Conservation (phyloP, 2,329 filamentous ascomycete genomes). For the Beauveria bassiana region DNA sequence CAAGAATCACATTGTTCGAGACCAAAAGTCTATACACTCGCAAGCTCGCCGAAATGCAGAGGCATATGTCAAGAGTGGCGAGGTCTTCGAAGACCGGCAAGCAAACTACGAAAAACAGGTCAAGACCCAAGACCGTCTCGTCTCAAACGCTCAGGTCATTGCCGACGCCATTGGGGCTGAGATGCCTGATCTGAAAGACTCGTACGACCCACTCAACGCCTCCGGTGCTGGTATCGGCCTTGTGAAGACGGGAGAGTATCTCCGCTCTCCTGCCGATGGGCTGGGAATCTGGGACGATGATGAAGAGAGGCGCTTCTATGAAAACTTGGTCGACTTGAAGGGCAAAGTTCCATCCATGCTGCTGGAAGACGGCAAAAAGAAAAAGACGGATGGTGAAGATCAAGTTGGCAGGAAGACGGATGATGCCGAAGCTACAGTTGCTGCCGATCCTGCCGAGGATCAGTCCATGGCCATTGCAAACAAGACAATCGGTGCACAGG, state of each 20-base stretch:
- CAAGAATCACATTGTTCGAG: constrained; percentile 77
- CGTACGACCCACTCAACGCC: constrained; percentile 58
- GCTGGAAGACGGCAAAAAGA: constrained; percentile 91
- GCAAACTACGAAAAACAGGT: constrained; percentile 90
- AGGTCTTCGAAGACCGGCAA: constrained; percentile 96
- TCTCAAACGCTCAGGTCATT: constrained; percentile 83
- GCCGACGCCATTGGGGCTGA: constrained; percentile 83
- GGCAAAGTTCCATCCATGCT: constrained; percentile 92
- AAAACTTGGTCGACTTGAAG: constrained; percentile 90
- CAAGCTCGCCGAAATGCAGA: constrained; percentile 95
- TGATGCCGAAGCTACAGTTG: constrained; percentile 39
- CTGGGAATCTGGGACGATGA: constrained; percentile 98
- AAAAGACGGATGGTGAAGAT: constrained; percentile 76
- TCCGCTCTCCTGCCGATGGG: constrained; percentile 82
- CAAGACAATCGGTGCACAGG: constrained; percentile 94
- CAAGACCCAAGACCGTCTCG: constrained; percentile 84
- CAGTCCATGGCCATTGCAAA: constrained; percentile 92
- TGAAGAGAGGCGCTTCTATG: constrained; percentile 95
- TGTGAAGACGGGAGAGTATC: constrained; percentile 87
- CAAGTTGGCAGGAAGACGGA: constrained; percentile 71
- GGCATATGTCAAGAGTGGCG: constrained; percentile 95
- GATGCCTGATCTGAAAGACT: constrained; percentile 88
- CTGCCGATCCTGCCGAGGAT: constrained; percentile 57
- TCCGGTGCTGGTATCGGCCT: constrained; percentile 78
- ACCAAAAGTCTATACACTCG: constrained; percentile 79